Base-by-base conservation (phyloP, 2,329 filamentous ascomycete species). In the Aureobasidium mangrovei region DNA sequence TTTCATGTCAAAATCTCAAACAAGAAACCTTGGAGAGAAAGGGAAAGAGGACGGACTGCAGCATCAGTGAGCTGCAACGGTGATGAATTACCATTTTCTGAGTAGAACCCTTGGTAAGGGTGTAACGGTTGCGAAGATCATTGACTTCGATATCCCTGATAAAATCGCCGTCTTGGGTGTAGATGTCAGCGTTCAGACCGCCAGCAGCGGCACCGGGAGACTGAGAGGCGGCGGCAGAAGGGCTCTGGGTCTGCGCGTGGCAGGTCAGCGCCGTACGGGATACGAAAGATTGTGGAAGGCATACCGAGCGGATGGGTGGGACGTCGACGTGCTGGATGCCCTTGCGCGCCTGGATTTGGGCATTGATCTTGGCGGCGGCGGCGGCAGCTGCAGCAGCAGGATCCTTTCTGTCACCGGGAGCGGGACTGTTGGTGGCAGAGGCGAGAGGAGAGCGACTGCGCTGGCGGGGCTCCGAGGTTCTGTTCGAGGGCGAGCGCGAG, bases 71-170 rank as follows among this genome's bases (percentile, higher is more conserved):
- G 74, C 71, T 71, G 72, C 77, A 76, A 80, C 79, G 81, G 65
- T 64, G 80, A 73, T 73, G 85, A 91, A 86, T 95, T 96, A 98
- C 93, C 91, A 93, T 95, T 82, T 95, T 95, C 79, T 97, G 93
- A 61, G 90, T 95, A 65, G 89, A 87, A 66, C 91, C 90, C 77
- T 96, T 97, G 60, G 91, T 98, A 75, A 98, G 80, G 70, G 91
- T 86, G 72, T 98, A 98, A 64, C 91, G 88, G 70, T 97, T 98
- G 60, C 91, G 86, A 66, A 97, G 75, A 72, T 97, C 91, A 72
- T 98, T 98, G 76, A 98, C 89, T 76, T 97, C 93, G 67, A 98
- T 95, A 67, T 98, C 93, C 72, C 94, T 93, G 74, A 98, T 97
- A 70, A 88, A 97, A 73, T 98, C 93, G 64, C 93, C 93, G 69